Conservation (phyloP, 129 eudicot genomes). For the Flaveria robusta region DNA sequence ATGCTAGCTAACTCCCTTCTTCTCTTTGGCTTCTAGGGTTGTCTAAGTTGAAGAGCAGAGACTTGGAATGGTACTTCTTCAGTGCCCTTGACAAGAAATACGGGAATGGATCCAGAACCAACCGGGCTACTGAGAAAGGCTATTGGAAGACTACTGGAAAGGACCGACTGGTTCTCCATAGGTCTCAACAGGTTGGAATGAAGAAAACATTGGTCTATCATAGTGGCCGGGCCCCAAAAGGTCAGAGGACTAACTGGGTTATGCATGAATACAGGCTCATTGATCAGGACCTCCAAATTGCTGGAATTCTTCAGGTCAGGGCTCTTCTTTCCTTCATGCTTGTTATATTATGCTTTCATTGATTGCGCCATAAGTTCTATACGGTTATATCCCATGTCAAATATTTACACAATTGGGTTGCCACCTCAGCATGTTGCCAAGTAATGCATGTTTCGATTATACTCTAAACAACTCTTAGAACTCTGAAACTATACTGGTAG, state of each 20-base stretch:
- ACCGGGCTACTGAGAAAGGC: conserved; percentile 85
- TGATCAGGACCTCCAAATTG: conserved; percentile 65
- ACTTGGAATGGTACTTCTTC: conserved; percentile 92
- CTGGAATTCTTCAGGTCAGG: conserved; percentile 66
- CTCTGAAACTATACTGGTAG: neutral
- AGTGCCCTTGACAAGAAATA: conserved; percentile 78
- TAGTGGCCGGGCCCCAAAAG: conserved; percentile 80
- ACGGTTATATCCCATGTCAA: neutral
- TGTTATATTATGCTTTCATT: too few relatives aligned
- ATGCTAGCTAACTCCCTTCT: too few relatives aligned
- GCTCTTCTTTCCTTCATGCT: neutral
- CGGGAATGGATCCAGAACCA: conserved; percentile 75
- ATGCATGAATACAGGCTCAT: conserved; percentile 89
- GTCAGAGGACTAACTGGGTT: conserved; percentile 87
- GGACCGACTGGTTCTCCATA: conserved; percentile 70
- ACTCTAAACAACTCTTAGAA: neutral
- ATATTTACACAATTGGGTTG: neutral
- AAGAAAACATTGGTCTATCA: conserved; percentile 91
- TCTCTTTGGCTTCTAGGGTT: conserved; percentile 28
- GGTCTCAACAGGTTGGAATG: conserved; percentile 66
- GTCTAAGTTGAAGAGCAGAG: conserved; percentile 72
- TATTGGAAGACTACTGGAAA: conserved; percentile 98
- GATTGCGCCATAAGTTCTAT: neutral
- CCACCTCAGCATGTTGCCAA: neutral
- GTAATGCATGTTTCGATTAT: neutral